Base-by-base conservation (phyloP, 805 yeast genomes). In the Zygosaccharomyces kombuchaensis region DNA sequence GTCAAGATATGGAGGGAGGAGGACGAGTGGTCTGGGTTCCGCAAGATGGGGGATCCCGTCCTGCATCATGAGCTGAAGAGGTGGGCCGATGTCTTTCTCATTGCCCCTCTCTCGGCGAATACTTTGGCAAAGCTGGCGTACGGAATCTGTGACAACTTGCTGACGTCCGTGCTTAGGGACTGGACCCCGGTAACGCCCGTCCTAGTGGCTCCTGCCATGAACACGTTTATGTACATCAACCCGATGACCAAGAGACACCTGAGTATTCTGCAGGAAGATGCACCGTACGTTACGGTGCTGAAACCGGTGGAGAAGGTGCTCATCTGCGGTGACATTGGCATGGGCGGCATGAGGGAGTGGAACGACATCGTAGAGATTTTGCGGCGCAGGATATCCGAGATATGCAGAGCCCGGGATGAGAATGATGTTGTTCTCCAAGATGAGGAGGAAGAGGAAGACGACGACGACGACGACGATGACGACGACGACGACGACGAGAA, bases 271-370 rank as follows among this genome's bases (percentile, higher is more conserved):
- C 68, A 73, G 6, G 90, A 84, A 53, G 88, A 82, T 54, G 82
- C 82, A 70, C 86, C 89, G 6, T 83, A 80, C 77, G 75, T 84
- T 43, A 85, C 82, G 48, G 75, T 86, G 14, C 67, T 86, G 59
- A 83, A 79, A 59, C 95, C 95, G 0, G 87, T 84, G 17, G 95
- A 86, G 56, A 86, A 86, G 60, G 89, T 86, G 53, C 74, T 70
- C 69, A 84, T 67, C 14, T 85, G 88, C 69, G 95, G 95, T 57
- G 95, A 86, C 60, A 84, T 86, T 51, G 93, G 93, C 10, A 84
- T 86, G 93, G 95, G 95, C 36, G 95, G 95, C 26, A 86, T 86
- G 95, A 77, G 88, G 73, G 93, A 85, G 59, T 85, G 88, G 84
- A 80, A 81, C 59, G 93, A 84, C 57, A 79, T 86, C 48, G 91